phyloP scores from a whole-genome alignment of 1,284 basidiomycete genomes.

The Puccinia hordei region DNA sequence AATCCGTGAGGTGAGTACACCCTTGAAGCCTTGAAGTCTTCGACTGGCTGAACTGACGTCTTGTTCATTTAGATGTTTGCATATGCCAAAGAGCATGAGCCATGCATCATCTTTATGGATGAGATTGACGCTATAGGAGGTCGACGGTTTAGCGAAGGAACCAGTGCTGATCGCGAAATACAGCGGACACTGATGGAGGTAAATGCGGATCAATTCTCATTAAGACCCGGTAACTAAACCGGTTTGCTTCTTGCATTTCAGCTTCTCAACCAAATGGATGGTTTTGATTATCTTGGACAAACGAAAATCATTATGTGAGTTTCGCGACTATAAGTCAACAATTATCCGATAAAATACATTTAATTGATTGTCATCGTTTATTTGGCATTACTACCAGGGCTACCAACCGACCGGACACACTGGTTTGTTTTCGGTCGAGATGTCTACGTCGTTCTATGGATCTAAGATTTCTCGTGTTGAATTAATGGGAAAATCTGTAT shows the following conservation, averaged over 20 bases:
- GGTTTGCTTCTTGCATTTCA: conserved; percentile 58
- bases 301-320: conserved; percentile 97
- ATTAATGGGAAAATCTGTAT: neutral
- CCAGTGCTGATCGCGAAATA: conserved; percentile 96
- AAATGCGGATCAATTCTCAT: conserved; percentile 52
- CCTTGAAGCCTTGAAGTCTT: neutral
- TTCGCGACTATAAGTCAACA: neutral
- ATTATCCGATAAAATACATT: neutral
- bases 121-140: conserved; percentile 98
- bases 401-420: conserved; percentile 72
- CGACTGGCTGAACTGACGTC: neutral
- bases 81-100: conserved; percentile 94
- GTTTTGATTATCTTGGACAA: conserved; percentile 91
- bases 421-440: conserved; percentile 68
- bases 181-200: conserved; percentile 99
- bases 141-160: conserved; percentile 94
- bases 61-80: conserved; percentile 82
- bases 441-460: conserved; percentile 62
- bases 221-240: conserved; percentile 2
- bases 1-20: conserved; percentile 64
- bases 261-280: conserved; percentile 99
- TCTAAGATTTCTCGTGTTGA: conserved; percentile 61
- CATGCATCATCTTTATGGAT: conserved; percentile 99
- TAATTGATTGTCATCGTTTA: neutral
- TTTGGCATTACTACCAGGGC: conserved; percentile 20